A percentile compares a stretch with the other conserved stretches of the same genome.
Evolutionary conservation across 305 asterid genomes (phyloP).

Genomic region (Fraxinus velutina): DNA sequence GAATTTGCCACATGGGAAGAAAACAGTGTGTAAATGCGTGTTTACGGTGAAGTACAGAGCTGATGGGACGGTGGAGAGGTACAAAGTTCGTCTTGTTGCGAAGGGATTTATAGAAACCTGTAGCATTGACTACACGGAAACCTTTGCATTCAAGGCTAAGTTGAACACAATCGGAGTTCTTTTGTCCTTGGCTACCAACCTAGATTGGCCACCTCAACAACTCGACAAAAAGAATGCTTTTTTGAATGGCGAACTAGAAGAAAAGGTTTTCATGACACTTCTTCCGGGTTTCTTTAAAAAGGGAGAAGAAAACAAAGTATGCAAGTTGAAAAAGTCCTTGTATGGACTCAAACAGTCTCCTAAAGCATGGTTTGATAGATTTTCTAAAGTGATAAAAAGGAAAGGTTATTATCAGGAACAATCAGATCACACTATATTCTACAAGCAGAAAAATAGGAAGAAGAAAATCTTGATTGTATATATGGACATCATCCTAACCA

Average conservation of each 20-base stretch:
- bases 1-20: background rate
- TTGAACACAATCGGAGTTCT: background rate
- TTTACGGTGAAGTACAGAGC: background rate
- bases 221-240: background rate
- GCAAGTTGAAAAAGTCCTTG: background rate
- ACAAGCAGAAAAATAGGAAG: background rate
- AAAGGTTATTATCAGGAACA: background rate
- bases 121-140: background rate
- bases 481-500: background rate
- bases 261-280: background rate
- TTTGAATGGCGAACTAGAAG: background rate
- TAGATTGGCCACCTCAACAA: background rate
- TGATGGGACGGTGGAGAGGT: background rate
- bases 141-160: background rate
- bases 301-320: background rate
- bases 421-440: background rate
- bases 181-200: background rate
- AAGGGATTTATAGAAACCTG: background rate
- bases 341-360: background rate
- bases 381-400: background rate
- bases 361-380: background rate
- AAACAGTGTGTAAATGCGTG: background rate
- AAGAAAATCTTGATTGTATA: background rate
- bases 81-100: background rate
- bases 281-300: background rate